Percentiles rank a stretch among this genome's conserved stretches.
Conservation (phyloP, 2,329 filamentous ascomycete genomes). For the Phymatotrichopsis omnivora region DNA sequence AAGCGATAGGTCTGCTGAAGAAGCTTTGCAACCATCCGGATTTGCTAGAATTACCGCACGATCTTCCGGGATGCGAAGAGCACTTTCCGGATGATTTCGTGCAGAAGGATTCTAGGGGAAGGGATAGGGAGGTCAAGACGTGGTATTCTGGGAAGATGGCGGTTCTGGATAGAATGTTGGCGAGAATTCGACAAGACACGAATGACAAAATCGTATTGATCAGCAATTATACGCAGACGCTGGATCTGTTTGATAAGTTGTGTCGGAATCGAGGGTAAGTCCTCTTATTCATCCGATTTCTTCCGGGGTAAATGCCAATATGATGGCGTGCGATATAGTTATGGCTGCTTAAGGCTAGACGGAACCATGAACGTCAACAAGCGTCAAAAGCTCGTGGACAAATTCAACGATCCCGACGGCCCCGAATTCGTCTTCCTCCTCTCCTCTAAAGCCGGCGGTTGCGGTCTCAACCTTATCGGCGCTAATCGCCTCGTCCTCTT, state of each 20-base stretch:
- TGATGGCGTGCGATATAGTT: constrained; percentile 37
- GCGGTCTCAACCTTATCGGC: constrained; percentile 89
- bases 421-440: constrained; percentile 91
- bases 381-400: constrained; percentile 91
- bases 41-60: constrained; percentile 68
- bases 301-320: no score
- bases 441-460: constrained; percentile 92
- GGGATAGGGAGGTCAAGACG: constrained; percentile 77
- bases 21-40: constrained; percentile 98
- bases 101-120: constrained; percentile 74
- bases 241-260: constrained; percentile 86
- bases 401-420: constrained; percentile 88
- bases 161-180: constrained; percentile 95
- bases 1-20: constrained; percentile 92
- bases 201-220: constrained; percentile 99
- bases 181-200: constrained; percentile 86
- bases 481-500: constrained; percentile 92
- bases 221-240: constrained; percentile 93
- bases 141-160: constrained; percentile 99
- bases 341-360: constrained; percentile 80
- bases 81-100: constrained; percentile 79
- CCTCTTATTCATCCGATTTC: background rate
- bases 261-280: constrained; percentile 59
- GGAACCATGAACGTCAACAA: constrained; percentile 98
- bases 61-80: constrained; percentile 77